Conservation (phyloP, 768 basidiomycete species). For the Rhodotorula babjevae region DNA sequence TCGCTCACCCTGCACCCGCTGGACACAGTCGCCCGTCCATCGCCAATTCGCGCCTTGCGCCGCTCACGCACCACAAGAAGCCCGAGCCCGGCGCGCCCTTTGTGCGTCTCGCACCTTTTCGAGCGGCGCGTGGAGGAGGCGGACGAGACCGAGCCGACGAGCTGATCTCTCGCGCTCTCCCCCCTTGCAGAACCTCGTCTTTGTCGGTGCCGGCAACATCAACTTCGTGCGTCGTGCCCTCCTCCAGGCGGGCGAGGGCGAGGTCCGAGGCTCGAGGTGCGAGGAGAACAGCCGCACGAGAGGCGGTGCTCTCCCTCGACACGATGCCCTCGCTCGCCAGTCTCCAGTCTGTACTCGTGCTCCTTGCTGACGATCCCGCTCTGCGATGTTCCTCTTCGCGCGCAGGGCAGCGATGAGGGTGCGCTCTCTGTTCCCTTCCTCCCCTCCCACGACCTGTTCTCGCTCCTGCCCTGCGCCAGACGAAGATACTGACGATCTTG, state of each 20-base stretch:
- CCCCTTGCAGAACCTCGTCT: constrained; percentile 66
- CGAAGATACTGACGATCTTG: background rate
- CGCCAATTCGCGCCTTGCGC: constrained; percentile 17
- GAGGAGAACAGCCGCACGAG: background rate
- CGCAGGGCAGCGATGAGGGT: constrained; percentile 10
- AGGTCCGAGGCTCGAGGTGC: too few species aligned
- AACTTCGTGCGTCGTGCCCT: constrained; percentile 65
- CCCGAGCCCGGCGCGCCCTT: constrained; percentile 24
- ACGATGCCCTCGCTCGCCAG: too few species aligned
- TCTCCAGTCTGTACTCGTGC: too few species aligned
- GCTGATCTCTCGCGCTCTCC: background rate
- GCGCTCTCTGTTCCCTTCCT: background rate
- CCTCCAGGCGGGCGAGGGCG: too few species aligned
- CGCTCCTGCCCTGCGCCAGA: background rate
- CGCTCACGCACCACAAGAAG: constrained; percentile 23
- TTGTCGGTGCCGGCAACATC: constrained; percentile 93
- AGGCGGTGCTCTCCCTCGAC: too few species aligned
- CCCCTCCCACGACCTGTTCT: background rate
- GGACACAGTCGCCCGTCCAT: constrained; percentile 24
- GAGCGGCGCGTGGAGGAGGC: too few species aligned
- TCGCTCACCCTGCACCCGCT: background rate
- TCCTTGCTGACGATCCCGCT: background rate
- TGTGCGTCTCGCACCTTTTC: constrained; percentile 1
- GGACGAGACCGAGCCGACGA: background rate
- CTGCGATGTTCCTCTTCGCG: too few species aligned